Percentiles rank a stretch among this genome's conserved stretches.
These are phyloP conservation scores for Leptoxyphium fumago DNA, from an alignment of 2,329 filamentous ascomycete genomes.

Conservation along the genomic window DNA sequence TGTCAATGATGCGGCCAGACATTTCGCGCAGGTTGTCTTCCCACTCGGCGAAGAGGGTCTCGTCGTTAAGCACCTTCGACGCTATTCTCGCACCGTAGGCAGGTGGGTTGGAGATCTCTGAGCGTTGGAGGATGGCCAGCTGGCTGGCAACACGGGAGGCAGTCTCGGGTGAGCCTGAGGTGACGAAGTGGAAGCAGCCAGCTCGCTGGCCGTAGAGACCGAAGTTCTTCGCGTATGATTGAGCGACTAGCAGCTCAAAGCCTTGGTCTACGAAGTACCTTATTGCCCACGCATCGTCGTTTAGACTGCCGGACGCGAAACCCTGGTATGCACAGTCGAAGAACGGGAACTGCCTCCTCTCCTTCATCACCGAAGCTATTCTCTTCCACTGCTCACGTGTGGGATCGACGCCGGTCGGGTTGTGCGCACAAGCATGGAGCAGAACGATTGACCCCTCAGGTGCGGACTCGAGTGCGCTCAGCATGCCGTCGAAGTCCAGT, in stretches of 20 bases:
- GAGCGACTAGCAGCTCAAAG: slow-evolving; percentile 47
- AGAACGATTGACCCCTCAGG: slow-evolving; percentile 73
- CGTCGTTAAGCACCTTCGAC: slow-evolving; percentile 68
- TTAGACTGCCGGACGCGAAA: slow-evolving; percentile 82
- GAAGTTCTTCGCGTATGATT: slow-evolving; percentile 42
- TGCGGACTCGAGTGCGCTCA: slow-evolving; percentile 52
- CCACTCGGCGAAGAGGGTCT: slow-evolving; percentile 74
- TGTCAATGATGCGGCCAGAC: slow-evolving; percentile 86
- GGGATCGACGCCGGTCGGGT: slow-evolving; percentile 93
- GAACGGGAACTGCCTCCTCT: slow-evolving; percentile 85
- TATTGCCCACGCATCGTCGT: slow-evolving; percentile 77
- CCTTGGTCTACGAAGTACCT: slow-evolving; percentile 89
- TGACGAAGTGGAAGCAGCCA: slow-evolving; percentile 89
- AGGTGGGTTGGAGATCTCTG: slow-evolving; percentile 94
- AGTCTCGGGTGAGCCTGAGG: slow-evolving; percentile 50
- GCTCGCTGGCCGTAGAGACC: slow-evolving; percentile 93
- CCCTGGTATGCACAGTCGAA: slow-evolving; percentile 98
- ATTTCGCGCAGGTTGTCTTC: slow-evolving; percentile 82
- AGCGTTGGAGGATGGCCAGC: slow-evolving; percentile 84
- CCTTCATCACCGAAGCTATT: slow-evolving; percentile 61
- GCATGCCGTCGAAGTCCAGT: slow-evolving; percentile 85
- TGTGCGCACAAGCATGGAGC: slow-evolving; percentile 91
- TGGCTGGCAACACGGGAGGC: slow-evolving; percentile 61
- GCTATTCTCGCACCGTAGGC: slow-evolving; percentile 88
- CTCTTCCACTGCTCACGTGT: slow-evolving; percentile 89